Percentiles rank a stretch among this genome's conserved stretches.
These are phyloP conservation scores for Mediolabrus comicus DNA, from an alignment of 108 stramenopile genomes.

Conservation along the genomic window DNA sequence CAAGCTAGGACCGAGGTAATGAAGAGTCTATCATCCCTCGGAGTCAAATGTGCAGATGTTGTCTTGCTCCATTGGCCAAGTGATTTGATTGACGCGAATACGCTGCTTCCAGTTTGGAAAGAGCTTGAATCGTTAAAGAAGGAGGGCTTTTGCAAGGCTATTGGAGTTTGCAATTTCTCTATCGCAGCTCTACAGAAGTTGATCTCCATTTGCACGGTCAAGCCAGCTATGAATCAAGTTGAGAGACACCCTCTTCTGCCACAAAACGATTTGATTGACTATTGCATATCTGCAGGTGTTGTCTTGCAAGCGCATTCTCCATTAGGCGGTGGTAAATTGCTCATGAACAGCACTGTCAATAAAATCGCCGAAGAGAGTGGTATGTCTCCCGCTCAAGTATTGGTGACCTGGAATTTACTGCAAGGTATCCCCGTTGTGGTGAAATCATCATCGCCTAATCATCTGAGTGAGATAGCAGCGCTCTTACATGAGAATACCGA, in stretches of 20 bases:
- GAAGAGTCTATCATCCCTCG: conserved; percentile 42
- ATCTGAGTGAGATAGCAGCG: conserved; percentile 41
- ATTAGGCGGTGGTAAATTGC: conserved; percentile 50
- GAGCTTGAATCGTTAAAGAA: conserved; percentile 67
- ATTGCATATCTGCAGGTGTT: conserved; percentile 64
- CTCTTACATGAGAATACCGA: conserved; percentile 4
- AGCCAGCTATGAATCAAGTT: conserved; percentile 78
- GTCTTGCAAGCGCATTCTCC: conserved; percentile 63
- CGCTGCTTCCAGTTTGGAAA: conserved; percentile 60
- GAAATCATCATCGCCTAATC: conserved; percentile 51
- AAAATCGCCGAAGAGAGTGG: conserved; percentile 30
- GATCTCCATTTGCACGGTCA: conserved; percentile 44
- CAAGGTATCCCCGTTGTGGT: conserved; percentile 63
- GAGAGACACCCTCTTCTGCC: conserved; percentile 81
- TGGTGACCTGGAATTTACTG: conserved; percentile 73
- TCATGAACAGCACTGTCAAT: conserved; percentile 24
- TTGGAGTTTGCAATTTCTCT: conserved; percentile 86
- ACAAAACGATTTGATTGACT: conserved; percentile 62
- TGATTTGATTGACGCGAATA: conserved; percentile 58
- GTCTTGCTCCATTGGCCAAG: conserved; percentile 84
- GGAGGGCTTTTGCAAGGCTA: conserved; percentile 44
- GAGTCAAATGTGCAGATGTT: conserved; percentile 50
- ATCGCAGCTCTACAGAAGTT: conserved; percentile 51
- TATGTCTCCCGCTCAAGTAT: conserved; percentile 59
- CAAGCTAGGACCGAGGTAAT: conserved; percentile 59